These are phyloP conservation scores for Chaetomium cochliodes DNA, from an alignment of 495 filamentous ascomycete species.

Conservation along the genomic window DNA sequence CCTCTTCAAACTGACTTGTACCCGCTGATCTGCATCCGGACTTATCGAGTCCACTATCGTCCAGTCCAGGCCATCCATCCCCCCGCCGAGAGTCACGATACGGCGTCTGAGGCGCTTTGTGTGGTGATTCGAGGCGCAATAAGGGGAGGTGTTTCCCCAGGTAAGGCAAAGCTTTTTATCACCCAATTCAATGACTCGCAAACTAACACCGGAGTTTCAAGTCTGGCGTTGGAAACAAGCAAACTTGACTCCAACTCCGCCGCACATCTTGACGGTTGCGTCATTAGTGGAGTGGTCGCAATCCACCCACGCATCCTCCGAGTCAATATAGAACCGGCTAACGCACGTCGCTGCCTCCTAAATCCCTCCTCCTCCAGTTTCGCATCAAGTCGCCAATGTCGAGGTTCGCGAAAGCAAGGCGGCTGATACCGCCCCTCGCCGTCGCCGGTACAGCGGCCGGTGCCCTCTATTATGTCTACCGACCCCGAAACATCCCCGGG, in stretches of 20 bases:
- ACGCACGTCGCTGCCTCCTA: background rate
- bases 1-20: background rate
- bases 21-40: constrained; percentile 15
- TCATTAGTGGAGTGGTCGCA: constrained; percentile 32
- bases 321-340: background rate
- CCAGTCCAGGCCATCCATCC: background rate
- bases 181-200: background rate
- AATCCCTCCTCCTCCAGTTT: background rate
- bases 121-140: background rate
- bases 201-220: constrained; percentile 4
- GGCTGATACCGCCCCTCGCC: constrained; percentile 41
- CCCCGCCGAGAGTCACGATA: background rate
- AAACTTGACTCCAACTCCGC: background rate
- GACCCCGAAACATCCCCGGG: constrained; percentile 83
- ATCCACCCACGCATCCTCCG: constrained; percentile 8
- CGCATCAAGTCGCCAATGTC: constrained; percentile 28
- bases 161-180: background rate
- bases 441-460: constrained; percentile 47
- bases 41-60: background rate
- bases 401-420: constrained; percentile 34
- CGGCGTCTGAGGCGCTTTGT: background rate
- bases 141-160: background rate
- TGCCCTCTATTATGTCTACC: constrained; percentile 73
- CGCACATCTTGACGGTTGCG: constrained; percentile 25
- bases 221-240: constrained; percentile 6